Evolutionary conservation across 257 asterid genomes (phyloP).

Genomic region (Scutellaria baicalensis): DNA sequence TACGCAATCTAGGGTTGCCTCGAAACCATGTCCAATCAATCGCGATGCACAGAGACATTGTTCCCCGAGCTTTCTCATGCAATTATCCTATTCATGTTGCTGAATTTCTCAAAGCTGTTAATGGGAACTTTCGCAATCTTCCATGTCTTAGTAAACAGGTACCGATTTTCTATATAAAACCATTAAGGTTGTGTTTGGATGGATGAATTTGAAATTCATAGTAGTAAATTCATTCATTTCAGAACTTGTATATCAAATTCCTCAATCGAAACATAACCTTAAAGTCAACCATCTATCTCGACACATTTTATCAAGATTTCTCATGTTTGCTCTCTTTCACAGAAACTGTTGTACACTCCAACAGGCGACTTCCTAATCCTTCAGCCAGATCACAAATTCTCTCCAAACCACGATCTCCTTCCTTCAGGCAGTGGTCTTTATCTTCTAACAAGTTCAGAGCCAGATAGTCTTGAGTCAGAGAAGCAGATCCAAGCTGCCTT

Average conservation of each 20-base stretch:
- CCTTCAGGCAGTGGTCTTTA: slow-evolving; percentile 89
- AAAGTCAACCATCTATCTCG: background rate
- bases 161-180: background rate
- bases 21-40: slow-evolving; percentile 63
- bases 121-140: slow-evolving; percentile 68
- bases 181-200: no score
- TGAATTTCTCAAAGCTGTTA: slow-evolving; percentile 80
- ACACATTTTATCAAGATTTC: background rate
- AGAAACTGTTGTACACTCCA: slow-evolving; percentile 77
- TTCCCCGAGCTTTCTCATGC: slow-evolving; percentile 96
- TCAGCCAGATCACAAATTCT: slow-evolving; percentile 74
- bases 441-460: slow-evolving; percentile 38
- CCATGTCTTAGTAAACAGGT: slow-evolving; percentile 89
- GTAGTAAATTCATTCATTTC: no score
- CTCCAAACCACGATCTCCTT: slow-evolving; percentile 86
- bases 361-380: slow-evolving; percentile 89
- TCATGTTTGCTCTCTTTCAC: slow-evolving; percentile 7
- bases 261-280: no score
- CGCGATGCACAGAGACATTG: slow-evolving; percentile 91
- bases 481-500: slow-evolving; percentile 63
- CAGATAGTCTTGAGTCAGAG: slow-evolving; percentile 40
- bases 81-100: slow-evolving; percentile 84
- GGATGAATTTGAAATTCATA: no score
- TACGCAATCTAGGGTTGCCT: slow-evolving; percentile 61
- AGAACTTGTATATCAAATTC: no score